These are phyloP conservation scores for Spathaspora arborariae DNA, from an alignment of 805 yeast species.

Conservation along the genomic window DNA sequence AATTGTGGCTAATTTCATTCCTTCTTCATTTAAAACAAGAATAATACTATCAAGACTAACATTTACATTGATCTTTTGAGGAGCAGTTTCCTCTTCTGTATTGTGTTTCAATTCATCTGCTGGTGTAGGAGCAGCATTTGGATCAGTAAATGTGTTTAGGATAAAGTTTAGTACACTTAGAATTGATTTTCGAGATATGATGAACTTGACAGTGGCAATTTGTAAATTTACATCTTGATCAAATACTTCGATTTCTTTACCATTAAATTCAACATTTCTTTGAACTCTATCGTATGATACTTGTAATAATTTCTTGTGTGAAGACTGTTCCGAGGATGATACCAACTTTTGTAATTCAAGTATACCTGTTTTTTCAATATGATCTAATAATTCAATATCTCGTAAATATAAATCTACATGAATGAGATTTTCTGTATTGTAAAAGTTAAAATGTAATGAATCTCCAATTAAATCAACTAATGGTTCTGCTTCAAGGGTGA, in stretches of 20 bases:
- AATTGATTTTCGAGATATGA: slow-evolving; percentile 72
- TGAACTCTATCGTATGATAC: slow-evolving; percentile 57
- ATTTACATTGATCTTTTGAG: slow-evolving; percentile 69
- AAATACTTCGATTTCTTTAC: slow-evolving; percentile 57
- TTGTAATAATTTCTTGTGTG: slow-evolving; percentile 46
- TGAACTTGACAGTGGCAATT: slow-evolving; percentile 74
- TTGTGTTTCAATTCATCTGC: slow-evolving; percentile 72
- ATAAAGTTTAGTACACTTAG: slow-evolving; percentile 77
- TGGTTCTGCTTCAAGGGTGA: slow-evolving; percentile 57
- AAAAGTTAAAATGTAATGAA: slow-evolving; percentile 55
- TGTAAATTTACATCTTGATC: slow-evolving; percentile 74
- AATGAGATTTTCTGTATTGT: slow-evolving; percentile 57
- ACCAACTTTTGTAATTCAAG: slow-evolving; percentile 65
- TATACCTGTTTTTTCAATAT: slow-evolving; percentile 58
- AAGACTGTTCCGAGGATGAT: slow-evolving; percentile 51
- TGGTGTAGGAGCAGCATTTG: slow-evolving; percentile 61
- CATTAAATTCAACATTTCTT: slow-evolving; percentile 53
- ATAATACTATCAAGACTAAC: slow-evolving; percentile 71
- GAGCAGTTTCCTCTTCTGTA: slow-evolving; percentile 56
- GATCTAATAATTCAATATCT: slow-evolving; percentile 71
- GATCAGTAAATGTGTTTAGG: slow-evolving; percentile 84
- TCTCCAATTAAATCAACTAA: slow-evolving; percentile 74
- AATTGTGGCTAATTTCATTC: slow-evolving; percentile 75
- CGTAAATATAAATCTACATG: slow-evolving; percentile 59
- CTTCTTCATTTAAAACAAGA: slow-evolving; percentile 76